Base-by-base conservation (phyloP, 169 alveolate species). In the Plasmodium gonderi region DNA sequence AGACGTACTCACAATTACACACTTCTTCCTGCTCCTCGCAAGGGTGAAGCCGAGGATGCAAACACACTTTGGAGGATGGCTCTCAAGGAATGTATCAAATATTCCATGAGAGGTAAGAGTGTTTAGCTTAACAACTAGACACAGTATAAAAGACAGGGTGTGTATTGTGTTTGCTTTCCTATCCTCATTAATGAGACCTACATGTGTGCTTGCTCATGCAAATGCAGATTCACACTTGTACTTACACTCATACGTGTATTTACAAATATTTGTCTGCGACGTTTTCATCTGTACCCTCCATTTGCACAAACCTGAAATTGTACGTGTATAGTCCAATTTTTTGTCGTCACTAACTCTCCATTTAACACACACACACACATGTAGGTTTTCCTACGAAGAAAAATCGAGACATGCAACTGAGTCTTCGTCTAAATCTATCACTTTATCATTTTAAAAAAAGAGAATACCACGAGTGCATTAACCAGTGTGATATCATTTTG, bases 1-100 rank as follows among this genome's bases (percentile, higher is more conserved):
- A 14, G 9, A 4, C 5, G 3, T 40, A 45, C 33, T 3, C 5
- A 3, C 47, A 11, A 11, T 3, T 23, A 31, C 31, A 2, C 65
- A 0, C 31, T 11, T 36, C 3, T 20, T 7, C 64, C n/a, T 64
- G 14, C 40, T 54, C 29, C 65, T 67, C 69, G 11, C 29, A 2
- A 85, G 92, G 92, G 92, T 1, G 85, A 85, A 29, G 44, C 78
- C n/a, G 92, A 85, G 44, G 85, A 74, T n/a, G 92, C 92, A 31
- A 85, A 85, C 67, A 17, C 54, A 7, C 20, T 85, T 49, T 85
- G 92, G 92, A 72, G 85, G 38, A 44, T 42, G 65, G 92, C 92
- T 5, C 49, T 85, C 42, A 85, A 85, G 79, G 87, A 85, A 65
- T 85, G 92, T 44, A 85, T 85, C 4, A 85, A 85, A 23, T 85